Evolutionary conservation across 2,329 filamentous ascomycete genomes (phyloP).

Genomic region (Fusarium ramigenum): DNA sequence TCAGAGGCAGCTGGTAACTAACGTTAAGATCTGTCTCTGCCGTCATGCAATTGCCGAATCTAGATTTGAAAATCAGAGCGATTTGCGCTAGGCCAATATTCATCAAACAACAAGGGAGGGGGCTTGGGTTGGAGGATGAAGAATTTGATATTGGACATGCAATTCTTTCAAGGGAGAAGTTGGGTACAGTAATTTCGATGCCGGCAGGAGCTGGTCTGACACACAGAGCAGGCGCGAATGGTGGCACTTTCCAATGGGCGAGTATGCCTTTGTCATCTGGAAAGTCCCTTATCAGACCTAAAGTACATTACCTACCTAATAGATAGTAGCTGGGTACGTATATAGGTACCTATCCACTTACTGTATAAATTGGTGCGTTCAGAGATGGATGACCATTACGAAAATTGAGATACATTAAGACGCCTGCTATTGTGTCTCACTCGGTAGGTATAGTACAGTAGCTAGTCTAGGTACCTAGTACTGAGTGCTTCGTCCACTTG

Average conservation of each 20-base stretch:
- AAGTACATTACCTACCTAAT: no score
- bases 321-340: not conserved
- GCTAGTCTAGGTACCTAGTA: no score
- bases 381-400: not conserved
- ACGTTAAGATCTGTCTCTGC: not conserved
- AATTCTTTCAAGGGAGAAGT: not conserved
- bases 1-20: slow-evolving; percentile 7
- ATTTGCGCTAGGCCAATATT: not conserved
- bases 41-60: slow-evolving; percentile 8
- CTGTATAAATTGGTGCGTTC: not conserved
- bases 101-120: not conserved
- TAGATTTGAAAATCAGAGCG: not conserved
- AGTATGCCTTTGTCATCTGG: not conserved
- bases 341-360: no score
- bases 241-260: not conserved
- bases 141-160: not conserved
- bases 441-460: no score
- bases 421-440: not conserved
- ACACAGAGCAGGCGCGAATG: not conserved
- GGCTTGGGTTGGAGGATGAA: not conserved
- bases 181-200: not conserved
- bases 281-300: not conserved
- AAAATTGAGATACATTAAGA: not conserved
- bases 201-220: not conserved
- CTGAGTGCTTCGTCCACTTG: not conserved